Conservation (phyloP, 139 green algal genomes). For the Astrephomene gubernaculifera region DNA sequence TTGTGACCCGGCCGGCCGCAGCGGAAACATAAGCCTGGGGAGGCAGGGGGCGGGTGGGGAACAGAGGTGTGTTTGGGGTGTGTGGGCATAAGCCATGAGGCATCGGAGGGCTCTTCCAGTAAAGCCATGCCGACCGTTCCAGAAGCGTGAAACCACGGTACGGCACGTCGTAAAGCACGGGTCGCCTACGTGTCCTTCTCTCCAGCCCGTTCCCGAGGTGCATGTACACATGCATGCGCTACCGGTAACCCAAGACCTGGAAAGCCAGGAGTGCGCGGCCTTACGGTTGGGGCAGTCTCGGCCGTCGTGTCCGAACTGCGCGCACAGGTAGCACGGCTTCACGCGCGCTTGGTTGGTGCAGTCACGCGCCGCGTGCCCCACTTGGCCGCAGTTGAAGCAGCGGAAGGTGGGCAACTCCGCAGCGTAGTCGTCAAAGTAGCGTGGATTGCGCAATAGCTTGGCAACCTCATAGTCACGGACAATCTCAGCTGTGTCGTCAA, state of each 20-base stretch:
- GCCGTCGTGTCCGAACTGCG: conserved; percentile 67
- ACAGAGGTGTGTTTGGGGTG: neutral
- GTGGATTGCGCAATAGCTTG: conserved; percentile 44
- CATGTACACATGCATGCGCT: too few species aligned
- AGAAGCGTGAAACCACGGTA: too few species aligned
- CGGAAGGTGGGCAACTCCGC: neutral
- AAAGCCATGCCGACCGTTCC: too few species aligned
- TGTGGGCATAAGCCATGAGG: too few species aligned
- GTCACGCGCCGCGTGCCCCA: conserved; percentile 44
- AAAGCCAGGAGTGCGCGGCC: too few species aligned
- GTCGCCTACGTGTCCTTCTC: too few species aligned
- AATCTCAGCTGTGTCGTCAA: conserved; percentile 46
- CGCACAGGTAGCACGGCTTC: conserved; percentile 79
- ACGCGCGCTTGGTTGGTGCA: conserved; percentile 53
- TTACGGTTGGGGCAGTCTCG: conserved; percentile 74
- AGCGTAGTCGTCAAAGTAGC: conserved; percentile 52
- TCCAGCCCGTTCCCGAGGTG: too few species aligned
- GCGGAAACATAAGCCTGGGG: conserved; percentile 65
- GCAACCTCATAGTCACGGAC: conserved; percentile 45
- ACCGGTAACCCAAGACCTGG: too few species aligned
- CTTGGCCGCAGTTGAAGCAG: conserved; percentile 44
- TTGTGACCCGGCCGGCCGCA: conserved; percentile 71
- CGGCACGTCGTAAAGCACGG: neutral
- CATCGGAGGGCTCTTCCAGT: too few species aligned
- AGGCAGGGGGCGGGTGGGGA: neutral